A percentile compares a stretch with the other conserved stretches of the same genome.
These are phyloP conservation scores for Phtheirospermum japonicum DNA, from an alignment of 257 asterid species.

Conservation along the genomic window DNA sequence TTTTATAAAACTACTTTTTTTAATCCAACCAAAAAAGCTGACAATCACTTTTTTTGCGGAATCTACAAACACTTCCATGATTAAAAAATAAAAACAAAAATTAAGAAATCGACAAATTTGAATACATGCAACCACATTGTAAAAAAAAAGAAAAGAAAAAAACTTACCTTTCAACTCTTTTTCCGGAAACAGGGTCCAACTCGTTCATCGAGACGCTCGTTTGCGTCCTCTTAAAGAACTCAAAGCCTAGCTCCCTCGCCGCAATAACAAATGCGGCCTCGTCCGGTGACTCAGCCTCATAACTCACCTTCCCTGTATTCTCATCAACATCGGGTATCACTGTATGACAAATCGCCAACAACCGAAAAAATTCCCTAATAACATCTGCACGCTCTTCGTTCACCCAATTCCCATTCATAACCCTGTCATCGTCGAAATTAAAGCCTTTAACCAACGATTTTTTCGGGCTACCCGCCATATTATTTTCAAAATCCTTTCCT, in stretches of 20 bases:
- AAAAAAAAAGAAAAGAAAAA: not conserved
- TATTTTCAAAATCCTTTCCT: conserved; percentile 36
- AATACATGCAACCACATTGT: not conserved
- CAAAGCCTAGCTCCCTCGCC: conserved; percentile 87
- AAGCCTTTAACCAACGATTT: conserved; percentile 66
- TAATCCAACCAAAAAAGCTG: too few relatives aligned
- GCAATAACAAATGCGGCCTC: conserved; percentile 97
- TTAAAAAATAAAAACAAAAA: too few relatives aligned
- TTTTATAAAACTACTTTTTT: too few relatives aligned
- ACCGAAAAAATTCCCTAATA: conserved; percentile 69
- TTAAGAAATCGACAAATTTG: not conserved
- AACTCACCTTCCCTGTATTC: conserved; percentile 51
- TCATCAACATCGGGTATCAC: conserved; percentile 89
- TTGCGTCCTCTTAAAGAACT: conserved; percentile 76
- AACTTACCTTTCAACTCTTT: conserved; percentile 67
- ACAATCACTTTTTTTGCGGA: too few relatives aligned
- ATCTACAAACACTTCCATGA: not conserved
- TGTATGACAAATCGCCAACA: conserved; percentile 86
- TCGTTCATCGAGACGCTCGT: conserved; percentile 62
- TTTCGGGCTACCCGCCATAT: conserved; percentile 26
- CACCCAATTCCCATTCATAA: conserved; percentile 68
- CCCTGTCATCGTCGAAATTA: conserved; percentile 75
- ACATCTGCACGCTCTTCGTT: conserved; percentile 49
- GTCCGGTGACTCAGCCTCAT: conserved; percentile 97
- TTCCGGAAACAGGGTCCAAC: conserved; percentile 53